Base-by-base conservation (phyloP, 1,284 basidiomycete species). In the Phellopilus nigrolimitatus region DNA sequence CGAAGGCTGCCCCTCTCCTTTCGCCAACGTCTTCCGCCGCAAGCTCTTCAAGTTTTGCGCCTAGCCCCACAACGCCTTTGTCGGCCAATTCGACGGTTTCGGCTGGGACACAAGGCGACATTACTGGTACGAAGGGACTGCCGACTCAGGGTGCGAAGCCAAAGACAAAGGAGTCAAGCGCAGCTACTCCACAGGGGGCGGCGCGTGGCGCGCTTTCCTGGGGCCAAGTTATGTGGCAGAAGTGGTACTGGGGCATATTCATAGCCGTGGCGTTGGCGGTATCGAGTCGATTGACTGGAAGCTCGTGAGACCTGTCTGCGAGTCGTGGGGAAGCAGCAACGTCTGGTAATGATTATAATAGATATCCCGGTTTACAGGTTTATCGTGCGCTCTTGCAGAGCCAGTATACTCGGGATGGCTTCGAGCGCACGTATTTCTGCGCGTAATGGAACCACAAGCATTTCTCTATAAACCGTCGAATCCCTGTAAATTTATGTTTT, bases 181-280 rank as follows among this genome's bases (percentile, higher is more conserved):
- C 27, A 44, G 55, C 45, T 49, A 47, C 41, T 25, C 54, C 49
- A 45, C 59, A 57, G 19, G 48, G 57, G 6, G 57, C 58, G 36
- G 56, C 44, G 21, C 76, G 73, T 5, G 78, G 77, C 72, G 68
- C 73, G 10, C 67, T 75, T 5, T 72, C 76, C 4, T 81, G 82
- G 78, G 74, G 80, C 43, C 75, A 78, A 56, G 65, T 88, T 38
- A 64, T 90, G n/a, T 85, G 80, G 78, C 83, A 88, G 62, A 88
- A 87, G 63, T 90, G 87, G 87, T 72, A 84, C 54, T 86, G 86
- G 79, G 85, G 87, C n/a, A 73, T 84, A 25, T 65, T 90, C 53
- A 83, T 90, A 55, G 82, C 79, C 2, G 65, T 90, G 47, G 88
- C 87, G 1, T 79, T 89, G 36, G 67, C 89, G 46, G 77, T 90